Evolutionary conservation across 345 rosid species (phyloP).

Genomic region (Hibiscus syriacus): DNA sequence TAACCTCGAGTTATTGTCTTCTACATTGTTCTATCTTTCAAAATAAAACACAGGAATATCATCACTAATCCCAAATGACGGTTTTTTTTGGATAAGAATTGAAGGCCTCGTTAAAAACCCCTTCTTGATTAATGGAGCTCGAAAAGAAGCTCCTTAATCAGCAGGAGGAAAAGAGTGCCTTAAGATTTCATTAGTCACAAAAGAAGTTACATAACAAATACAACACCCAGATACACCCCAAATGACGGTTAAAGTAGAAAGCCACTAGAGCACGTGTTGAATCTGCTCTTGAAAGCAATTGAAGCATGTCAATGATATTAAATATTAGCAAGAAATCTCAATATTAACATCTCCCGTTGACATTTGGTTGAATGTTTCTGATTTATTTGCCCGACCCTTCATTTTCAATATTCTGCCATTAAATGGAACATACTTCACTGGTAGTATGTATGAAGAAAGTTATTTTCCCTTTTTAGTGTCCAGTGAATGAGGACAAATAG

Average conservation of each 20-base stretch:
- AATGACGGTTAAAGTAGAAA: not conserved
- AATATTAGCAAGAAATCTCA: not conserved
- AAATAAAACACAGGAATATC: not conserved
- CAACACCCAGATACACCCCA: too few species aligned
- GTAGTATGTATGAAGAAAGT: not conserved
- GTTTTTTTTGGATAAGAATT: too few species aligned
- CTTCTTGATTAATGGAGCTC: too few species aligned
- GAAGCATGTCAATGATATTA: slow-evolving; percentile 1
- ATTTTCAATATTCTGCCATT: not conserved
- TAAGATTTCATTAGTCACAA: too few species aligned
- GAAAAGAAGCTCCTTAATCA: too few species aligned
- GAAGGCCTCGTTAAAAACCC: too few species aligned
- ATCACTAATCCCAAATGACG: not conserved
- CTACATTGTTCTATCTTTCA: not conserved
- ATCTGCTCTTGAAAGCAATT: not conserved
- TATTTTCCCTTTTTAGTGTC: not conserved
- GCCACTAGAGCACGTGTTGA: not conserved
- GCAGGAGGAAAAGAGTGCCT: too few species aligned
- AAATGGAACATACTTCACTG: not conserved
- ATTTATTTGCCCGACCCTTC: not conserved
- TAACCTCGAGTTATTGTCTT: slow-evolving; percentile 17
- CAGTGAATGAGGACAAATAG: not conserved
- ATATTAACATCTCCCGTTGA: not conserved
- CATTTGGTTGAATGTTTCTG: not conserved
- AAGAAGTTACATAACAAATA: too few species aligned